These are phyloP conservation scores for Saraca asoca DNA, from an alignment of 331 rosid species.

Conservation along the genomic window DNA sequence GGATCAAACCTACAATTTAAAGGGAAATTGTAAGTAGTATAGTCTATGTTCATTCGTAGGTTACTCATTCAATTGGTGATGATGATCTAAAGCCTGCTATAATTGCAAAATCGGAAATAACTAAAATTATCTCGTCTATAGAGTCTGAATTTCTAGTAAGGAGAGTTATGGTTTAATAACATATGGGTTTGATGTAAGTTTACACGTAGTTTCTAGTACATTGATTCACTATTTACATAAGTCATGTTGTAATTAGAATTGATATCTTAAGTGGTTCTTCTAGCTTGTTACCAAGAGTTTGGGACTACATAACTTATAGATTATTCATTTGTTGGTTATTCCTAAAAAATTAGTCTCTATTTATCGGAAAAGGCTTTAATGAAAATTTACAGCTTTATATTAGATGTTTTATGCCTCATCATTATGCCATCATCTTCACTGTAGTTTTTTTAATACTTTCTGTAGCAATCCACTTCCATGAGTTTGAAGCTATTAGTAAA, in stretches of 20 bases:
- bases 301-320: neutral
- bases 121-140: slow-evolving; percentile 53
- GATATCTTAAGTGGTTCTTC: neutral
- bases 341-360: neutral
- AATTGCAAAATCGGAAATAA: slow-evolving; percentile 92
- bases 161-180: neutral
- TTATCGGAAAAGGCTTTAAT: neutral
- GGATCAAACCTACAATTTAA: no score
- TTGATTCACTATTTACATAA: slow-evolving; percentile 13
- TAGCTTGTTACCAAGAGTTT: neutral
- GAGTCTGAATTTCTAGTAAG: slow-evolving; percentile 82
- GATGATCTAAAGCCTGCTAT: slow-evolving; percentile 94
- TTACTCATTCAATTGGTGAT: slow-evolving; percentile 93
- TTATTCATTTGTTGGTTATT: slow-evolving; percentile 5
- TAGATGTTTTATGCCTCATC: no score
- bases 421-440: no score
- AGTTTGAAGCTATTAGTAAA: no score
- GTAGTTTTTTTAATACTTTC: no score
- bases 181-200: slow-evolving; percentile 2
- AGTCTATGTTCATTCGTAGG: no score
- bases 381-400: no score
- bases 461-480: no score
- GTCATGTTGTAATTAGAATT: neutral
- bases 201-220: neutral
- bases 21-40: no score